Evolutionary conservation across 805 yeast species (phyloP), one percentile per base, ranked within the genome.

Genomic region (Nakazawaea pomicola): DNA sequence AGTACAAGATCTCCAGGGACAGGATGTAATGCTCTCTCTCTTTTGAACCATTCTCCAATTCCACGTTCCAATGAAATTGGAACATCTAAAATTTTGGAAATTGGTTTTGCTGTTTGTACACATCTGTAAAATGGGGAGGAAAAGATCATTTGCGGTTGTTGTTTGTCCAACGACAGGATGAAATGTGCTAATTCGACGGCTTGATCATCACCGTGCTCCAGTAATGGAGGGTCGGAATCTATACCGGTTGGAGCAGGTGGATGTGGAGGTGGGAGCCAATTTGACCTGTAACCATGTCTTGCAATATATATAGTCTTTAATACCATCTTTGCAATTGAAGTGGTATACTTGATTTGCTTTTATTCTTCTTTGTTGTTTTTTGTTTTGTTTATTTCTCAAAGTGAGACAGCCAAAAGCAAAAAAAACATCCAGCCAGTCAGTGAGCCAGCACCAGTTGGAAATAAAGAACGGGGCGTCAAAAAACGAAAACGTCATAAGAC

Each of bases 91-190:
- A 57, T 56, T 32, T 76, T 66, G 1, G 95, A 78, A 11, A 81
- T 68, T 2, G 95, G 95, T 9, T 71, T 61, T 6, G 83, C 70
- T 0, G 98, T 90, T 54, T 93, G 87, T 6, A 89, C 65, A 58
- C 98, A 93, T 44, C 98, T 68, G 57, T 86, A 89, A 58, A 89
- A 90, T 0, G 98, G 98, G 14, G 95, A 83, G 0, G 83, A 62
- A 47, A 88, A 72, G 9, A 93, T 72, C 44, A 83, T 61, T 46
- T 83, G 80, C 2, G 95, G 95, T 42, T 71, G 72, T 4, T 83
- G 81, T 0, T 46, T 44, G 10, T 53, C 38, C 6, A 55, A 45
- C 0, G 76, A 67, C 14, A 73, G 50, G 14, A 90, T 53, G 54
- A 71, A 82, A 19, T 64, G 70, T 0, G 85, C 89, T 47, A 93